These are phyloP conservation scores for Aspergillus ustus DNA, from an alignment of 2,329 filamentous ascomycete genomes.

Conservation along the genomic window DNA sequence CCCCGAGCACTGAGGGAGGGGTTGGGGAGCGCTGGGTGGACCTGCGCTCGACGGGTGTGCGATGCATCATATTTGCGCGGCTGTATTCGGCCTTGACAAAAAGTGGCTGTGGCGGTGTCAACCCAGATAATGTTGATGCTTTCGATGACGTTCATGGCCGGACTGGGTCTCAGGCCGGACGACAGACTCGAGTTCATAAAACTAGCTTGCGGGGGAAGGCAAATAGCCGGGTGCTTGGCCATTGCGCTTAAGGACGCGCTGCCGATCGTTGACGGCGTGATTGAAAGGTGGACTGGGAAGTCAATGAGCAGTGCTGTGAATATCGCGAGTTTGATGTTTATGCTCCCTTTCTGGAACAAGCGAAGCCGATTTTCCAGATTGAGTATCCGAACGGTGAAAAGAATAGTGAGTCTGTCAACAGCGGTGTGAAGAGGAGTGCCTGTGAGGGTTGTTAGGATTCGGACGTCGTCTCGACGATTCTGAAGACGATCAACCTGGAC, in stretches of 20 bases:
- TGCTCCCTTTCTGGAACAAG: conserved; percentile 59
- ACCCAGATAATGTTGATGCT: conserved; percentile 73
- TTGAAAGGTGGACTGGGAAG: conserved; percentile 65
- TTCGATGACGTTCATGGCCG: conserved; percentile 65
- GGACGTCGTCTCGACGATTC: conserved; percentile 63
- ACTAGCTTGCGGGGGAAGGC: conserved; percentile 64
- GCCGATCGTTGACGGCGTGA: conserved; percentile 59
- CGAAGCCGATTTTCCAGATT: conserved; percentile 74
- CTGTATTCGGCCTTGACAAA: conserved; percentile 64
- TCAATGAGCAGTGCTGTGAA: conserved; percentile 72
- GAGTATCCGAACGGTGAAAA: conserved; percentile 66
- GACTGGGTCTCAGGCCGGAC: conserved; percentile 61
- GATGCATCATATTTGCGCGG: conserved; percentile 65
- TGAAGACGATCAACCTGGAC: conserved; percentile 69
- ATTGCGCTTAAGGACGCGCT: conserved; percentile 72
- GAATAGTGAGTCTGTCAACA: conserved; percentile 38
- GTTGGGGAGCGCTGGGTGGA: conserved; percentile 72
- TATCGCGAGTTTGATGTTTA: conserved; percentile 65
- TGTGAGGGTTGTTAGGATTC: conserved; percentile 54
- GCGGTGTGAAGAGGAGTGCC: conserved; percentile 41
- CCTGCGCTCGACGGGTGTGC: conserved; percentile 61
- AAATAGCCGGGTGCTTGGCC: conserved; percentile 58
- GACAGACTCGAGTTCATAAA: conserved; percentile 64
- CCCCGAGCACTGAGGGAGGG: conserved; percentile 67
- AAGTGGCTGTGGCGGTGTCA: conserved; percentile 70